phyloP scores from a whole-genome alignment of 495 filamentous ascomycete genomes.

The Neurospora sp. region DNA sequence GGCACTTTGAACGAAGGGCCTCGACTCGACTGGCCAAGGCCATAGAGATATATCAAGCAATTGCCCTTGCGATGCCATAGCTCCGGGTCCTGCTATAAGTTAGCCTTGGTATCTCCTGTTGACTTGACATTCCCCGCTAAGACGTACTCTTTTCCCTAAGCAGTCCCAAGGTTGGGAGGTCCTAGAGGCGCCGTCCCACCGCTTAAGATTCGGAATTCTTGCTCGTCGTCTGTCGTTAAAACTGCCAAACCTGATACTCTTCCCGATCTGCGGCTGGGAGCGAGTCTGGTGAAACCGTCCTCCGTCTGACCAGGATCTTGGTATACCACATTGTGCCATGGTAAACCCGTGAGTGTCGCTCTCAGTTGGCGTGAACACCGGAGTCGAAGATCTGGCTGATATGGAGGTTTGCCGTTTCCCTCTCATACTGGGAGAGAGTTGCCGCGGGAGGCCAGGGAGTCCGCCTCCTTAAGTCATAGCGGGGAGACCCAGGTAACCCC shows the following conservation, averaged over 20 bases:
- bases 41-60: conserved; percentile 53
- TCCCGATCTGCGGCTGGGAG: background rate
- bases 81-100: conserved; percentile 42
- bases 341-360: background rate
- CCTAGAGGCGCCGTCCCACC: conserved; percentile 48
- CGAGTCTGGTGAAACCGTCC: background rate
- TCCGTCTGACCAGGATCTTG: background rate
- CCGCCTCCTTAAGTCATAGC: background rate
- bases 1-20: conserved; percentile 52
- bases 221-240: conserved; percentile 8
- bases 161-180: conserved; percentile 42
- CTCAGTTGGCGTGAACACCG: background rate
- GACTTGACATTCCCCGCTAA: background rate
- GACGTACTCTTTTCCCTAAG: conserved; percentile 36
- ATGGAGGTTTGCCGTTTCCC: background rate
- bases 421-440: background rate
- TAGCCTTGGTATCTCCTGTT: background rate
- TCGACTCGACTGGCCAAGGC: conserved; percentile 45
- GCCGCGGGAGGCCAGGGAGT: background rate
- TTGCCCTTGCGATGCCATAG: conserved; percentile 53
- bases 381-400: background rate
- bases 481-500: background rate
- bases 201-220: conserved; percentile 23
- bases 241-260: conserved; percentile 4
- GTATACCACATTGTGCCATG: background rate